Conservation (phyloP, 352 stramenopile genomes). For the Phytopythium sindhum region DNA sequence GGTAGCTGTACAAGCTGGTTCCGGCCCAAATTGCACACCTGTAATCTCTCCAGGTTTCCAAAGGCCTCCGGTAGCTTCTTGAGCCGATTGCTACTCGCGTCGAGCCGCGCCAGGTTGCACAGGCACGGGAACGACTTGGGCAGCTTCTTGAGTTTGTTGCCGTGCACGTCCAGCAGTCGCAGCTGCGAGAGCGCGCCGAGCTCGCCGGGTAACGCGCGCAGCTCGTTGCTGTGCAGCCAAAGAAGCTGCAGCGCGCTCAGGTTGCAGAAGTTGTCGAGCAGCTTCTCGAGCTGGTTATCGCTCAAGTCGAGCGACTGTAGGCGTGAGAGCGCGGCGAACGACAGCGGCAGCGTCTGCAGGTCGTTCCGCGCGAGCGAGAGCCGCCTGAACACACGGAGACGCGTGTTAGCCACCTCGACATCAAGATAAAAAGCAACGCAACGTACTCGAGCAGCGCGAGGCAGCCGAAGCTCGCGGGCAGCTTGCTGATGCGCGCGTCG, state of each 20-base stretch:
- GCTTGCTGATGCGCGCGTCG: constrained; percentile 22
- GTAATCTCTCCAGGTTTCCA: constrained; percentile 35
- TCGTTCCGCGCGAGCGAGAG: constrained; percentile 50
- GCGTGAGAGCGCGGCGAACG: constrained; percentile 38
- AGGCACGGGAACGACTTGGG: constrained; percentile 52
- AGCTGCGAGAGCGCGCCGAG: constrained; percentile 39
- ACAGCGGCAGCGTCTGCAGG: constrained; percentile 50
- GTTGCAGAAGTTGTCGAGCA: constrained; percentile 56
- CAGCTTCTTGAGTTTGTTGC: constrained; percentile 37
- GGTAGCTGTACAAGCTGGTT: constrained; percentile 43
- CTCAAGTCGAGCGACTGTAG: constrained; percentile 41
- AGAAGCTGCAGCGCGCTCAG: constrained; percentile 31
- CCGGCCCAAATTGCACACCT: constrained; percentile 33
- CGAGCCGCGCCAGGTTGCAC: constrained; percentile 19
- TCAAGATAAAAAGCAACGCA: background rate
- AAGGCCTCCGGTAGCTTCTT: constrained; percentile 38
- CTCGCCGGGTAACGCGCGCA: constrained; percentile 23
- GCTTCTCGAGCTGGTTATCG: constrained; percentile 33
- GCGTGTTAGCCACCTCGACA: background rate
- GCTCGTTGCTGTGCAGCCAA: constrained; percentile 34
- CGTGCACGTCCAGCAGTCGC: constrained; percentile 34
- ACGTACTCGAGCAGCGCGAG: constrained; percentile 47
- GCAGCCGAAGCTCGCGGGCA: constrained; percentile 52
- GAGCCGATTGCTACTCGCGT: constrained; percentile 45
- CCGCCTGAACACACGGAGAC: constrained; percentile 19